Evolutionary conservation across 2,329 filamentous ascomycete species (phyloP).

Genomic region (Plenodomus tracheiphilus): DNA sequence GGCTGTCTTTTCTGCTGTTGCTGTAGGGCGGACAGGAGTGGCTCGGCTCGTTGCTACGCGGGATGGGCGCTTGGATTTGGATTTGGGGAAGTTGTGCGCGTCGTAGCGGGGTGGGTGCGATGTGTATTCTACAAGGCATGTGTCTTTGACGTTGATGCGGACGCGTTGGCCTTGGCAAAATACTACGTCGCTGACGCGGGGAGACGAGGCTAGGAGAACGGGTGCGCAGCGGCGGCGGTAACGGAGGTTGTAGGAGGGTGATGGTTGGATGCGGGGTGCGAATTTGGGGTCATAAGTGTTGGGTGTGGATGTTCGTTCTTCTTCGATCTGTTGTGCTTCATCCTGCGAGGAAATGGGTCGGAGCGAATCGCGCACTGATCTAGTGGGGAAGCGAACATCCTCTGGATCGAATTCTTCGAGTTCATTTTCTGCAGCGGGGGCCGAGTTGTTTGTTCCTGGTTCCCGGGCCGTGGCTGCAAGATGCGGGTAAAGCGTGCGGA

Average conservation of each 20-base stretch:
- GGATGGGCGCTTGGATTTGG: slow-evolving; percentile 17
- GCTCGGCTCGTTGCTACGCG: slow-evolving; percentile 9
- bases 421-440: slow-evolving; percentile 32
- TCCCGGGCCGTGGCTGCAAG: slow-evolving; percentile 32
- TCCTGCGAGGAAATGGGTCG: slow-evolving; percentile 22
- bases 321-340: slow-evolving; percentile 18
- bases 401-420: slow-evolving; percentile 44
- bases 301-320: slow-evolving; percentile 19
- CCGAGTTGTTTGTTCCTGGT: slow-evolving; percentile 11
- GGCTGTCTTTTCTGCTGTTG: slow-evolving; percentile 3
- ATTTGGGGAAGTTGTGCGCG: slow-evolving; percentile 41
- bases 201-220: slow-evolving; percentile 48
- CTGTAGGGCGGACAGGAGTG: slow-evolving; percentile 1
- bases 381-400: slow-evolving; percentile 41
- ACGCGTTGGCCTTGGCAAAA: slow-evolving; percentile 48
- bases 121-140: slow-evolving; percentile 48
- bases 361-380: slow-evolving; percentile 13
- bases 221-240: slow-evolving; percentile 55
- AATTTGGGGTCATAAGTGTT: slow-evolving; percentile 36
- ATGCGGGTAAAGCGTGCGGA: slow-evolving; percentile 52
- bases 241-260: slow-evolving; percentile 45
- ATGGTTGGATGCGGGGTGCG: slow-evolving; percentile 33
- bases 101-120: slow-evolving; percentile 52
- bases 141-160: slow-evolving; percentile 49
- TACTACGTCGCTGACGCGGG: slow-evolving; percentile 52